Evolutionary conservation across 2,329 filamentous ascomycete species (phyloP), one percentile per base, ranked within the genome.

Genomic region (Grosmannia serpens): DNA sequence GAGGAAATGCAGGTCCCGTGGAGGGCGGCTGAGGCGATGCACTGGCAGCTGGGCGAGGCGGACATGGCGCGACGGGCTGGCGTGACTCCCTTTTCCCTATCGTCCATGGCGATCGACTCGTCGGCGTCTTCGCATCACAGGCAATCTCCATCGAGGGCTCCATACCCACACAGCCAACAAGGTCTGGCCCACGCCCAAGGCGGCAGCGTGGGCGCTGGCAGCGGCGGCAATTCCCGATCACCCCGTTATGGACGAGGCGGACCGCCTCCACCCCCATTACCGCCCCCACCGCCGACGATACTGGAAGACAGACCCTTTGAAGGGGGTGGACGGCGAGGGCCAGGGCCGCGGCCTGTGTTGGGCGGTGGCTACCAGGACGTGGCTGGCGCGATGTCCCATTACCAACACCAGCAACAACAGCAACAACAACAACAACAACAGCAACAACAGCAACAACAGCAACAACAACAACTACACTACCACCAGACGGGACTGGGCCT

Each of bases 21-120:
- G 92, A 83, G 94, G 67, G 91, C 94, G 22, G 92, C 89, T 53
- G 92, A 99, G 73, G 91, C 90, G 5, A 96, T 96, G 91, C 94
- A 97, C 73, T 99, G 94, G 92, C 88, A 95, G 68, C 79, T 99
- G 58, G 92, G 92, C 62, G 90, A 96, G 70, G 78, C 85, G 65
- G 94, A 97, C 66, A 97, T 99, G 90, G 91, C 91, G 53, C 83
- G 88, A 61, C 86, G 92, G 60, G 92, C 92, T 49, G 94, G 94
- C 51, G 90, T 94, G 44, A 86, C 88, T 9, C 90, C 92, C 1
- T 96, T 96, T 72, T 84, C 85, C 3, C 75, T 89, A 33, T 83
- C 85, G 17, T 78, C 75, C 56, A 75, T 80, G 62, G 51, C 65
- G 35, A 67, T 74, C 59, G 78, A 80, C 56, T 69, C 70, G 50